Conservation (phyloP, 73 alveolate genomes). For the Stentor coeruleus region DNA sequence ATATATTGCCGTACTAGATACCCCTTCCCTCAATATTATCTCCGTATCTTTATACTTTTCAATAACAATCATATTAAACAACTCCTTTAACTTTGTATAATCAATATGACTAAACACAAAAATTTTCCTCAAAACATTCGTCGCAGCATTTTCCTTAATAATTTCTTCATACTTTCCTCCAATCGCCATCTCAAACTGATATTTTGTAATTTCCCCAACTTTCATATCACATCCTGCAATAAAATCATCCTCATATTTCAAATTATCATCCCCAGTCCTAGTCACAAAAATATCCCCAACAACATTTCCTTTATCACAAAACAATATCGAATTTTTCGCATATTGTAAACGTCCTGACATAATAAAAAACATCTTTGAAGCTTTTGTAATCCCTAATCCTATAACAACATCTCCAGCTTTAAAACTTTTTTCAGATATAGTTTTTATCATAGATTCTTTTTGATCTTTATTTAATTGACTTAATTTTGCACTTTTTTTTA, state of each 20-base stretch:
- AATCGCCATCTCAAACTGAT: not conserved
- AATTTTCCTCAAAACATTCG: not conserved
- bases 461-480: not conserved
- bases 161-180: conserved; percentile 18
- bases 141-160: not conserved
- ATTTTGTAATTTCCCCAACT: not conserved
- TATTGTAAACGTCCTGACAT: not conserved
- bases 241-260: not conserved
- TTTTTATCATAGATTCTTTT: not conserved
- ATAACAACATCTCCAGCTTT: not conserved
- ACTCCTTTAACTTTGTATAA: not conserved
- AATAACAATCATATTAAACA: not conserved
- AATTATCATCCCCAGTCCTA: not conserved
- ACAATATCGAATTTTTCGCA: too few relatives aligned
- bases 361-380: not conserved
- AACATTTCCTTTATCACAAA: not conserved
- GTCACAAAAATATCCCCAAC: not conserved
- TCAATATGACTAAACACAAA: not conserved
- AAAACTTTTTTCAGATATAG: not conserved
- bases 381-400: not conserved
- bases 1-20: not conserved
- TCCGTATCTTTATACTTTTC: not conserved
- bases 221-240: not conserved
- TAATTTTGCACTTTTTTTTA: not conserved
- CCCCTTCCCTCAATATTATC: not conserved